Evolutionary conservation across 768 basidiomycete species (phyloP).

Genomic region (Kwoniella botswanensis): DNA sequence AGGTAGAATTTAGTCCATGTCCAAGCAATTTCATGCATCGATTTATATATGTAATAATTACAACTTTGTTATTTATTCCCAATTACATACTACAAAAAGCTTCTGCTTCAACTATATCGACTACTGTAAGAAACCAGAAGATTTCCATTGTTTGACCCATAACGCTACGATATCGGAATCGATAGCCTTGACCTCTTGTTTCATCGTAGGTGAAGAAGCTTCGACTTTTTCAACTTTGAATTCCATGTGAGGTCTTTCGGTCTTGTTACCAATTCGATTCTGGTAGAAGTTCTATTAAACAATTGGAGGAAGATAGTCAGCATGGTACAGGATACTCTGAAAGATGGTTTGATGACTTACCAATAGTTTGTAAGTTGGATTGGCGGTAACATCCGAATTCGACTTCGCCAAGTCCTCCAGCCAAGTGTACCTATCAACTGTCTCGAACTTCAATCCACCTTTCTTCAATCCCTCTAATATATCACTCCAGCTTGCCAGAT

Average conservation of each 20-base stretch:
- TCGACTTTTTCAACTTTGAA: constrained; percentile 58
- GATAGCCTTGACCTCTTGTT: constrained; percentile 50
- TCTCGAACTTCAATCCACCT: constrained; percentile 61
- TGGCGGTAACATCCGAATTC: constrained; percentile 59
- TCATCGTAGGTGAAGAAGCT: constrained; percentile 57
- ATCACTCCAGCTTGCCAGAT: constrained; percentile 58
- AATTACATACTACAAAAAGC: neutral
- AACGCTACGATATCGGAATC: constrained; percentile 59
- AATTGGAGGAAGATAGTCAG: neutral
- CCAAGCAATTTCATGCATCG: constrained; percentile 10
- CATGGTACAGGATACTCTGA: neutral
- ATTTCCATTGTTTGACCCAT: constrained; percentile 62
- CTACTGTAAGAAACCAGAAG: constrained; percentile 59
- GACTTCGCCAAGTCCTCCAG: constrained; percentile 57
- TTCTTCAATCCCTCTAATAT: constrained; percentile 60
- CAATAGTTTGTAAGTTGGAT: constrained; percentile 62
- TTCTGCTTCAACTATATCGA: neutral
- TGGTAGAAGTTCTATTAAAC: constrained; percentile 58
- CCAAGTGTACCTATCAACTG: constrained; percentile 59
- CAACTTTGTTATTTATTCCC: neutral
- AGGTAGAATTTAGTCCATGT: neutral
- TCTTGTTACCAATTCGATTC: constrained; percentile 51
- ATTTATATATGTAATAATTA: neutral
- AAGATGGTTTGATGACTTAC: constrained; percentile 27
- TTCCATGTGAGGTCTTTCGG: constrained; percentile 57